Evolutionary conservation across 108 stramenopile species (phyloP).

Genomic region (Pseudonitzschia multiseries): DNA sequence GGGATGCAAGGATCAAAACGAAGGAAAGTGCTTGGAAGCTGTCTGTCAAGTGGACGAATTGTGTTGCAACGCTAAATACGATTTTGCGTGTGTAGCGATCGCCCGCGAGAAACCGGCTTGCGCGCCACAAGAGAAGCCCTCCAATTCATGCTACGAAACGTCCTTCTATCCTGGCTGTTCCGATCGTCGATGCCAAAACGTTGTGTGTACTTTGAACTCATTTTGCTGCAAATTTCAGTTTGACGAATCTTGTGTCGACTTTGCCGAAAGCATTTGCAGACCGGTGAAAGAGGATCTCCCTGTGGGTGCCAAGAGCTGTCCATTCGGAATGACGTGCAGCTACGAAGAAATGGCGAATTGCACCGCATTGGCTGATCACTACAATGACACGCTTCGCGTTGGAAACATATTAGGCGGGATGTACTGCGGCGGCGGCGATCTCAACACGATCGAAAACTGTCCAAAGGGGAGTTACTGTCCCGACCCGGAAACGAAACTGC

Average conservation of each 20-base stretch:
- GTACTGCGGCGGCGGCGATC: not conserved
- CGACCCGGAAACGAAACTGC: slow-evolving; percentile 20
- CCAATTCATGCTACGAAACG: slow-evolving; percentile 8
- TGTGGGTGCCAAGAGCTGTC: not conserved
- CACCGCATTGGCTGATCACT: not conserved
- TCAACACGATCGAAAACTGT: slow-evolving; percentile 28
- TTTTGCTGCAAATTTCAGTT: not conserved
- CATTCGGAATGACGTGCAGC: slow-evolving; percentile 15
- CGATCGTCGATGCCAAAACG: slow-evolving; percentile 6
- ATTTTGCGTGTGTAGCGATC: not conserved
- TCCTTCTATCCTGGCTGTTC: not conserved
- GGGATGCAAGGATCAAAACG: not conserved
- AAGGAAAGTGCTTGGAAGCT: slow-evolving; percentile 1
- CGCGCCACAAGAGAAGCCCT: not conserved
- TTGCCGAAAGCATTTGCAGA: slow-evolving; percentile 16
- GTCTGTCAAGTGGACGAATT: not conserved
- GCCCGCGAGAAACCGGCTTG: no score
- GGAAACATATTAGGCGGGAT: slow-evolving; percentile 15
- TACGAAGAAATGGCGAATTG: slow-evolving; percentile 20
- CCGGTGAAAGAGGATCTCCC: not conserved
- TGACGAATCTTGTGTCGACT: not conserved
- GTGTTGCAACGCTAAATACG: slow-evolving; percentile 9
- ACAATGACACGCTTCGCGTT: not conserved
- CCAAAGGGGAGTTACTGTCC: slow-evolving; percentile 48
- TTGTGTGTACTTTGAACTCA: not conserved